Evolutionary conservation across 228 moss, liverwort and hornwort species (phyloP), one percentile per base, ranked within the genome.

Genomic region (Sphagnum fallax): DNA sequence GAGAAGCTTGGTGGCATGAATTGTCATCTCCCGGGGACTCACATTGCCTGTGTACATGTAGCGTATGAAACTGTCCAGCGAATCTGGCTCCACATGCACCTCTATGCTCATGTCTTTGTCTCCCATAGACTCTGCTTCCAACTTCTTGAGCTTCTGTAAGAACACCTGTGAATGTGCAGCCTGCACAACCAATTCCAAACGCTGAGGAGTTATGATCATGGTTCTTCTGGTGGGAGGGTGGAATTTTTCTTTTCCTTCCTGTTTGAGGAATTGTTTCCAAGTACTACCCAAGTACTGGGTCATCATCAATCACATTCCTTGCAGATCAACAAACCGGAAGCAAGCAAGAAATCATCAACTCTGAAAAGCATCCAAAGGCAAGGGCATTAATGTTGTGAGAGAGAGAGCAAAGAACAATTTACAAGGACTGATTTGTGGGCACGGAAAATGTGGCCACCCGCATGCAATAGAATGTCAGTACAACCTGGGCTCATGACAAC

Each of bases 361-460:
- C 55, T 55, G 12, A 55, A 55, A 12, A 2, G 9, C 55, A 8
- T 55, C 55, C 55, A 55, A 55, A 55, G 12, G 55, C 8, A 8
- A 12, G 55, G 55, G 55, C 9, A 55, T 55, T 12, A 12, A 55
- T 55, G 9, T 55, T 12, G 55, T 8, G 12, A 55, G 55, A 55
- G 55, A 55, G 9, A 55, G 55, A 1, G 12, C 8, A 55, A 12
- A 55, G 3, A 55, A 12, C 1, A 55, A 12, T 55, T 80, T 80
- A 88, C 85, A 72, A 91, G 86, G 16, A 91, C 86, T 78, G 84
- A 82, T 74, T 83, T 80, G 75, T 91, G 91, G 67, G 91, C 91
- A 65, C 87, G 79, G 18, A 86, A 81, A 65, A 88, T 67, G 74
- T 82, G 82, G 6, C 91, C 88, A 7, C 86, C 91, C 64, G 91